These are phyloP conservation scores for Coemansia sp. DNA, from an alignment of 192 early-diverging fungal species.

Conservation along the genomic window DNA sequence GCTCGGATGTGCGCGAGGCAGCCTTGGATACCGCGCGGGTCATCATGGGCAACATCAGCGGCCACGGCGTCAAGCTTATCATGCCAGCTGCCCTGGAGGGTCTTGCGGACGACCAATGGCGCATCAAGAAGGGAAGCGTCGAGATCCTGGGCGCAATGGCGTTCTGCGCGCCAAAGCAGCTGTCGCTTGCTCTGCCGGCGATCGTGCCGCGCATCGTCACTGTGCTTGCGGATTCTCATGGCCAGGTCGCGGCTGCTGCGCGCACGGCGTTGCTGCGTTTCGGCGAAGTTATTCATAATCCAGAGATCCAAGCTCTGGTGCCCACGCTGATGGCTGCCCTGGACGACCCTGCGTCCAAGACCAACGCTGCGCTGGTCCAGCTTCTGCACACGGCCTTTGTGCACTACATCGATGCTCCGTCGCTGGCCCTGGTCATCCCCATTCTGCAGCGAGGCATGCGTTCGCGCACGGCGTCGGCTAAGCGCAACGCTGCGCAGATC, in stretches of 20 bases:
- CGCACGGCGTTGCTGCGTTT: constrained; percentile 80
- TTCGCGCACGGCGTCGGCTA: constrained; percentile 83
- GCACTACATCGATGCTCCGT: constrained; percentile 98
- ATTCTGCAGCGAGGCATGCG: constrained; percentile 90
- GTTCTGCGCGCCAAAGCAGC: constrained; percentile 91
- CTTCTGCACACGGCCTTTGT: constrained; percentile 93
- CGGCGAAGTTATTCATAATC: constrained; percentile 96
- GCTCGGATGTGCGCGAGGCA: constrained; percentile 83
- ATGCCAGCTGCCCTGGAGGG: constrained; percentile 84
- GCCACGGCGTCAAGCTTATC: constrained; percentile 95
- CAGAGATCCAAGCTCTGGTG: constrained; percentile 92
- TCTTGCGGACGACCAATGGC: constrained; percentile 87
- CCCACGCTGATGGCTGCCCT: constrained; percentile 83
- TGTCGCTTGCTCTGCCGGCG: constrained; percentile 82
- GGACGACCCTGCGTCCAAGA: constrained; percentile 84
- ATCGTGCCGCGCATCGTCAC: constrained; percentile 91
- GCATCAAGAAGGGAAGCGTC: constrained; percentile 95
- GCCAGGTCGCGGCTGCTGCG: constrained; percentile 84
- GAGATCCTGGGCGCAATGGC: constrained; percentile 96
- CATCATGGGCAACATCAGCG: constrained; percentile 93
- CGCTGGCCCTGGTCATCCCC: constrained; percentile 90
- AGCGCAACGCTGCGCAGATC: constrained; percentile 96
- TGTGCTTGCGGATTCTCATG: constrained; percentile 89
- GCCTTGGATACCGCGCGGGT: constrained; percentile 82
- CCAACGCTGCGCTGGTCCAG: constrained; percentile 74